Percentiles rank a stretch among this genome's conserved stretches.
phyloP scores from a whole-genome alignment of 257 asterid genomes.

The Solanum paucissectum region DNA sequence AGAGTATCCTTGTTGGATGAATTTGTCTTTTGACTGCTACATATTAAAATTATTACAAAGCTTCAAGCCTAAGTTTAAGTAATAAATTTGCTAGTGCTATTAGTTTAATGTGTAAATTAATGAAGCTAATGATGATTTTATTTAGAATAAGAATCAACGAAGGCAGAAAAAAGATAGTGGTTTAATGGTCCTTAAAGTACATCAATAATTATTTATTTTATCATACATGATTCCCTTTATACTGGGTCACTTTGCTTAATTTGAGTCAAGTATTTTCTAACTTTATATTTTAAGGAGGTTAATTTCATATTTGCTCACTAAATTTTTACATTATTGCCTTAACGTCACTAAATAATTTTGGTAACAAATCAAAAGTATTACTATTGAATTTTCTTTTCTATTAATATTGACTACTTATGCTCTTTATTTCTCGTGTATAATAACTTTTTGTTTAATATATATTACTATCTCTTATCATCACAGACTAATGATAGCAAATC shows the following conservation, averaged over 20 bases:
- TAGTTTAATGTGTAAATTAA: not conserved
- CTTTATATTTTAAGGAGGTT: not conserved
- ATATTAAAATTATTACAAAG: not conserved
- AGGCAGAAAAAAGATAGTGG: not conserved
- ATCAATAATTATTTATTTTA: not conserved
- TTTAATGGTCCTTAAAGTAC: slow-evolving; percentile 2
- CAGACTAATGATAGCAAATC: not conserved
- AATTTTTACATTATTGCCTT: not conserved
- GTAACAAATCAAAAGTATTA: not conserved
- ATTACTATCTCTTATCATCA: not conserved
- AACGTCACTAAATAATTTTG: not conserved
- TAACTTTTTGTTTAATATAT: not conserved
- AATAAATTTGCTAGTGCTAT: not conserved
- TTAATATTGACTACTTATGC: not conserved
- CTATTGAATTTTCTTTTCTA: not conserved
- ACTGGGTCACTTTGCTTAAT: not conserved
- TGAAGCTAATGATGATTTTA: not conserved
- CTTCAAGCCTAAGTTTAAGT: not conserved
- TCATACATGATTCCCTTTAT: not conserved
- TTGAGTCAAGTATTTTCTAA: not conserved
- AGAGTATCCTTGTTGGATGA: not conserved
- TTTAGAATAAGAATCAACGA: not conserved
- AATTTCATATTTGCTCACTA: not conserved
- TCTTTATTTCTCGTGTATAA: not conserved
- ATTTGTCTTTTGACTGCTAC: not conserved